Percentiles rank a stretch among this genome's conserved stretches.
Conservation (phyloP, 1,284 basidiomycete species). For the Ustilago crameri region DNA sequence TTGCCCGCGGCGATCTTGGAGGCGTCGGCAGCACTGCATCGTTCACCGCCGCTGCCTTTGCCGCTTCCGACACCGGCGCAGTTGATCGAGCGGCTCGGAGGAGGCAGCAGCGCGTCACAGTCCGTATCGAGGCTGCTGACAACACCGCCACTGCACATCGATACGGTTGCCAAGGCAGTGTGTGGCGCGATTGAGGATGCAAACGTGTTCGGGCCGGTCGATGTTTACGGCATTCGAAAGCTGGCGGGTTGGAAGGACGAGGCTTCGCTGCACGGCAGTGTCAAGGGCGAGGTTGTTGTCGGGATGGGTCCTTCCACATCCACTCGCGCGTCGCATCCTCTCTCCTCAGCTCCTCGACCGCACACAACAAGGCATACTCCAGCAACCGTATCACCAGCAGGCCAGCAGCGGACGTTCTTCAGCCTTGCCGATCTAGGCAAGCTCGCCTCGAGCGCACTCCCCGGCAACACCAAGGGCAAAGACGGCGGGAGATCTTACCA, state of each 20-base stretch:
- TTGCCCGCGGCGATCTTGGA: slow-evolving; percentile 86
- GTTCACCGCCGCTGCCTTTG: slow-evolving; percentile 61
- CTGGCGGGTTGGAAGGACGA: slow-evolving; percentile 59
- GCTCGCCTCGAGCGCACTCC: slow-evolving; percentile 29
- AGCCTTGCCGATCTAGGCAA: slow-evolving; percentile 44
- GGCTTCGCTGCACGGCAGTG: slow-evolving; percentile 23
- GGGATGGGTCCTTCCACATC: slow-evolving; percentile 1
- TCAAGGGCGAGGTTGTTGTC: slow-evolving; percentile 13
- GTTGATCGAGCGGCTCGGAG: slow-evolving; percentile 30
- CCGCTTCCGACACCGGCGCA: slow-evolving; percentile 75
- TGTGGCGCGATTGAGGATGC: slow-evolving; percentile 71
- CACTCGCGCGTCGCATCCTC: slow-evolving; percentile 19
- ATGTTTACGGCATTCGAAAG: slow-evolving; percentile 46
- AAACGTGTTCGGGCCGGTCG: slow-evolving; percentile 44
- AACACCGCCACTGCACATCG: slow-evolving; percentile 91
- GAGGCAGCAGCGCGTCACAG: slow-evolving; percentile 63
- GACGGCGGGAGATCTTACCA: slow-evolving; percentile 19
- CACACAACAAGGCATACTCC: slow-evolving; percentile 12
- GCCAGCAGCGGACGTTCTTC: slow-evolving; percentile 42
- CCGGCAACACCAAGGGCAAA: neutral
- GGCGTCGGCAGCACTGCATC: slow-evolving; percentile 69
- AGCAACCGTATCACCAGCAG: slow-evolving; percentile 8
- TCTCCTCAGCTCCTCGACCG: slow-evolving; percentile 17
- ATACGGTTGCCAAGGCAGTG: slow-evolving; percentile 90
- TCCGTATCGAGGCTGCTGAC: slow-evolving; percentile 81